Percentiles rank a stretch among this genome's conserved stretches.
Conservation (phyloP, 2,329 filamentous ascomycete species). For the Neoscytalidium dimidiatum region DNA sequence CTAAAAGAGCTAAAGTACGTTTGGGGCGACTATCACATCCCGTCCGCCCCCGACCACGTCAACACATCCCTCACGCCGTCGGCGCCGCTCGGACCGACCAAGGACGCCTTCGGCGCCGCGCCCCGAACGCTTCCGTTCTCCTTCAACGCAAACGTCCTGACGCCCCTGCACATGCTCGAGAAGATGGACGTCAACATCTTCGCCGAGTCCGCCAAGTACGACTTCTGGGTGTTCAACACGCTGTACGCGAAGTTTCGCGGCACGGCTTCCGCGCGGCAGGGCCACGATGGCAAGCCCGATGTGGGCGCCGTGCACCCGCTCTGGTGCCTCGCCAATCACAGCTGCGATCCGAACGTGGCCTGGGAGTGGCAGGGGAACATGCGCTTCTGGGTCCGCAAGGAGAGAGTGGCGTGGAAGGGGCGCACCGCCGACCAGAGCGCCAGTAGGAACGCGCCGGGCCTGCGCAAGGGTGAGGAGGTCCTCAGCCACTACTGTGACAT, state of each 20-base stretch:
- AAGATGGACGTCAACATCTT: conserved; percentile 85
- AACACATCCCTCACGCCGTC: conserved; percentile 14
- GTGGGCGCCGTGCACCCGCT: conserved; percentile 91
- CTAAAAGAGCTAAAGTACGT: conserved; percentile 64
- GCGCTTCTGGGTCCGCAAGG: conserved; percentile 65
- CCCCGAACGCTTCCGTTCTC: conserved; percentile 72
- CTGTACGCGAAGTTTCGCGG: conserved; percentile 91
- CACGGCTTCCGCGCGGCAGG: conserved; percentile 78
- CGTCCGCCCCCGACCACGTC: background rate
- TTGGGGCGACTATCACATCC: conserved; percentile 60
- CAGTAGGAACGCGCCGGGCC: conserved; percentile 52
- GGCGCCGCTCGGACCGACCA: background rate
- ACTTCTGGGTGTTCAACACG: conserved; percentile 86
- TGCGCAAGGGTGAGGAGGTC: conserved; percentile 80
- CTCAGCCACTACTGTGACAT: conserved; percentile 95
- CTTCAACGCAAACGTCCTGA: conserved; percentile 73
- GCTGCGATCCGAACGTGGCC: conserved; percentile 89
- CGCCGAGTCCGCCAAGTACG: conserved; percentile 49
- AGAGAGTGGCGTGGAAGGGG: conserved; percentile 53
- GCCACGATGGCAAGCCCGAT: conserved; percentile 77
- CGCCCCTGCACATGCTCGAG: conserved; percentile 75
- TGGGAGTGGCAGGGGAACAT: conserved; percentile 92
- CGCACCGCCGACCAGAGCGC: conserved; percentile 5
- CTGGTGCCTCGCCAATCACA: conserved; percentile 96
- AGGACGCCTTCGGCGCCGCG: conserved; percentile 30